Evolutionary conservation across 2,329 filamentous ascomycete genomes (phyloP).

Genomic region (Botrytis byssoidea): DNA sequence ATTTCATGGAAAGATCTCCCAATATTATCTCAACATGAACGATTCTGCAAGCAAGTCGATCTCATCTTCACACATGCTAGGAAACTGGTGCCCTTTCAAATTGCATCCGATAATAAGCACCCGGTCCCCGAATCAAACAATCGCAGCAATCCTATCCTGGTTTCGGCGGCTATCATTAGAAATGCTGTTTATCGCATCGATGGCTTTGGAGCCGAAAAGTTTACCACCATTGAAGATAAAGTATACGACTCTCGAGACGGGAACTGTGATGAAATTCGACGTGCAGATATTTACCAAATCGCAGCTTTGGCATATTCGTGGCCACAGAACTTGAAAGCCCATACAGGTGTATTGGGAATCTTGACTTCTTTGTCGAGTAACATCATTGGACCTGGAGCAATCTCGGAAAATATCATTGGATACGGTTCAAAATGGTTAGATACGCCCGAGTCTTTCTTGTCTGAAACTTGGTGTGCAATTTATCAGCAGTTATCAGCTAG

Average conservation of each 20-base stretch:
- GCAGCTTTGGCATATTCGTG: constrained; percentile 30
- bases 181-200: constrained; percentile 38
- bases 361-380: constrained; percentile 27
- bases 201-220: constrained; percentile 43
- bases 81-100: constrained; percentile 37
- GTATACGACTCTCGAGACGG: constrained; percentile 40
- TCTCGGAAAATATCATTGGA: constrained; percentile 6
- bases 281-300: constrained; percentile 23
- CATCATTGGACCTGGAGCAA: constrained; percentile 9
- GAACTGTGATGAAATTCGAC: constrained; percentile 12
- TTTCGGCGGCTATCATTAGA: constrained; percentile 38
- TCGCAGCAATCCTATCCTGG: not conserved
- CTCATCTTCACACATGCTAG: constrained; percentile 41
- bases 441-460: constrained; percentile 24
- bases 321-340: constrained; percentile 21
- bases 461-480: constrained; percentile 31
- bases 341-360: constrained; percentile 26
- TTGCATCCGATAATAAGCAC: not conserved
- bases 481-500: constrained; percentile 27
- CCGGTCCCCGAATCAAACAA: not conserved
- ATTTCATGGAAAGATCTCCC: constrained; percentile 46
- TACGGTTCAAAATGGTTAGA: constrained; percentile 29
- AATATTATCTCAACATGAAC: constrained; percentile 47
- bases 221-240: constrained; percentile 37
- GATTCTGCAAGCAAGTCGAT: constrained; percentile 42